These are phyloP conservation scores for Metschnikowia drakensbergensis DNA, from an alignment of 805 yeast species.

Conservation along the genomic window DNA sequence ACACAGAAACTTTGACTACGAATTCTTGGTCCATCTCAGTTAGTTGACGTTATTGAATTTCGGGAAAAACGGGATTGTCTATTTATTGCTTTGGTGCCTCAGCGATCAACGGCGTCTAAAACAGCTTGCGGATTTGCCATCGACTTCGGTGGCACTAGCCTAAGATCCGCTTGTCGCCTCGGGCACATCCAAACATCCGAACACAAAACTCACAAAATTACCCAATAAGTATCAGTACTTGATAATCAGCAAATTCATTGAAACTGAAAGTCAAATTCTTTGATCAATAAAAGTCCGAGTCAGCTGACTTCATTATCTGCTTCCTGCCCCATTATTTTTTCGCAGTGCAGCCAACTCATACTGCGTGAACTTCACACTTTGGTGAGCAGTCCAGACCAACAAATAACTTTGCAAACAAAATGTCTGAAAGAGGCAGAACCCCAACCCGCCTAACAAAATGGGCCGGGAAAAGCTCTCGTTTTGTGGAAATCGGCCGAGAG, in stretches of 20 bases:
- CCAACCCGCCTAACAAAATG: constrained; percentile 11
- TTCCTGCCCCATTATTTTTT: neutral
- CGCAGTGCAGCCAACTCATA: neutral
- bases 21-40: constrained; percentile 9
- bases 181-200: neutral
- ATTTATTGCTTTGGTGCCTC: neutral
- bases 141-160: neutral
- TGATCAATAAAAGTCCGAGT: neutral
- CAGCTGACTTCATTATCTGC: neutral
- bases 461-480: constrained; percentile 18
- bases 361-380: neutral
- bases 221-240: neutral
- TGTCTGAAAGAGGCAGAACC: constrained; percentile 16
- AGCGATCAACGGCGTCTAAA: neutral
- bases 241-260: neutral
- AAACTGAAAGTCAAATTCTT: neutral
- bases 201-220: neutral
- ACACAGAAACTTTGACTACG: constrained; percentile 54
- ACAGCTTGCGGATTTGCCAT: constrained; percentile 2
- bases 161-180: neutral
- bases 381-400: neutral
- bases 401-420: neutral
- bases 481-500: constrained; percentile 12
- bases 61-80: neutral
- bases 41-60: neutral